Evolutionary conservation across 345 rosid species (phyloP).

Genomic region (Heritiera fomes): DNA sequence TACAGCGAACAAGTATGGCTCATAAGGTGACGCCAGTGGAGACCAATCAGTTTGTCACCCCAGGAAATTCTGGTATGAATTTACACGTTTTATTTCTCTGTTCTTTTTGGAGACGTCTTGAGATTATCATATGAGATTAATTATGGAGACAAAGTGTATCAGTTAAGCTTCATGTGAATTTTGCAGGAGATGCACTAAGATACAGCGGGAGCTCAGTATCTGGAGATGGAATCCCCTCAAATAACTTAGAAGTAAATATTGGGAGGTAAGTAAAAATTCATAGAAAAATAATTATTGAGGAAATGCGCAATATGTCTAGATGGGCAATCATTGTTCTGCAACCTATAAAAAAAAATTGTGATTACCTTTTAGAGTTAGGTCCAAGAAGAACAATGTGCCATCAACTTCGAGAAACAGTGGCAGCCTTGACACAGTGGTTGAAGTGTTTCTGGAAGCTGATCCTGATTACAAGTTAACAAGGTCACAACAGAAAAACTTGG

Average conservation of each 20-base stretch:
- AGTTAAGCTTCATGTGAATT: conserved; percentile 7
- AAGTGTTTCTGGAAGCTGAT: conserved; percentile 50
- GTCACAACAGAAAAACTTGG: conserved; percentile 47
- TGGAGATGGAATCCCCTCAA: conserved; percentile 40
- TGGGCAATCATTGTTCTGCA: background rate
- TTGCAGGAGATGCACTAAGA: conserved; percentile 58
- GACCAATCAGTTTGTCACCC: conserved; percentile 41
- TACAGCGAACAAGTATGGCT: conserved; percentile 29
- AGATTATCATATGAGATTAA: background rate
- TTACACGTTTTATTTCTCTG: conserved; percentile 1
- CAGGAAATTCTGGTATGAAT: conserved; percentile 59
- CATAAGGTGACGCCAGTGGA: conserved; percentile 13
- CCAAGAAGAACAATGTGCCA: conserved; percentile 48
- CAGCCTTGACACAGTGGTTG: conserved; percentile 72
- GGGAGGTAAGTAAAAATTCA: conserved; percentile 1
- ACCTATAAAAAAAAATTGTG: background rate
- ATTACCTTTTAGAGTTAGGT: conserved; percentile 17
- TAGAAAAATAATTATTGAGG: background rate
- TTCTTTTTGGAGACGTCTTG: background rate
- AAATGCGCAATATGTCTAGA: background rate
- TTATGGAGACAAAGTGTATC: background rate
- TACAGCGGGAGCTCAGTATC: conserved; percentile 71
- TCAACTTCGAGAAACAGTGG: conserved; percentile 64
- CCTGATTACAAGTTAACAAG: conserved; percentile 51
- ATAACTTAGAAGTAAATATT: background rate